These are phyloP conservation scores for Phylloporus arenicola DNA, from an alignment of 768 basidiomycete species.

Conservation along the genomic window DNA sequence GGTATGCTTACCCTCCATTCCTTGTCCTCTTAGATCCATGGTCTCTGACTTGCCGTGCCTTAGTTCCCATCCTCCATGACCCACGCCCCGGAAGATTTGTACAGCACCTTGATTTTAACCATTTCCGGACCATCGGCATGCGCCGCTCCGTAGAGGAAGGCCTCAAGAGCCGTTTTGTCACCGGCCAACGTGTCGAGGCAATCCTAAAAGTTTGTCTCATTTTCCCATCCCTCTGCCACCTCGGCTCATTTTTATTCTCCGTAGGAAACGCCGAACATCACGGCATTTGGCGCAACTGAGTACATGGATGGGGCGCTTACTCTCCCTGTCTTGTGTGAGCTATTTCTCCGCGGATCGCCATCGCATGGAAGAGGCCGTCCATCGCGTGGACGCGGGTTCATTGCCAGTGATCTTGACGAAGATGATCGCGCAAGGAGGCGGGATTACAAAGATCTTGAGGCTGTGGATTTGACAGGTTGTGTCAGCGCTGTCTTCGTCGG, in stretches of 20 bases:
- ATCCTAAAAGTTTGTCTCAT: constrained; percentile 59
- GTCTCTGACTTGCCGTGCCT: neutral
- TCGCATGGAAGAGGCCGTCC: constrained; percentile 67
- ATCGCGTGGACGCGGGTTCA: constrained; percentile 54
- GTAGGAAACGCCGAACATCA: constrained; percentile 85
- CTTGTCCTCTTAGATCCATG: neutral
- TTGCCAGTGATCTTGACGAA: constrained; percentile 56
- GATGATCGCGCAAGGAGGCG: constrained; percentile 70
- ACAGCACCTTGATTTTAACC: constrained; percentile 87
- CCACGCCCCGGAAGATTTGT: constrained; percentile 76
- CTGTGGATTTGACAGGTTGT: constrained; percentile 92
- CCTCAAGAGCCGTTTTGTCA: constrained; percentile 87
- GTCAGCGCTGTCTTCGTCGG: constrained; percentile 87
- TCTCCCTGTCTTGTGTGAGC: constrained; percentile 77
- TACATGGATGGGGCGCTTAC: constrained; percentile 96
- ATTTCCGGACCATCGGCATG: constrained; percentile 97
- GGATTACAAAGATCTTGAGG: constrained; percentile 75
- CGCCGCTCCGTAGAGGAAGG: constrained; percentile 88
- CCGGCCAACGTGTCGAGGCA: constrained; percentile 75
- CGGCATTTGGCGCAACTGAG: constrained; percentile 91
- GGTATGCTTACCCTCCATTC: constrained; percentile 38
- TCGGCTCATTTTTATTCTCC: constrained; percentile 5
- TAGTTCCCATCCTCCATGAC: constrained; percentile 67
- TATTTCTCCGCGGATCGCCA: constrained; percentile 79
- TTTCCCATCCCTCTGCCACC: constrained; percentile 2